Conservation (phyloP, 2,329 filamentous ascomycete genomes). For the Periconia sp. region DNA sequence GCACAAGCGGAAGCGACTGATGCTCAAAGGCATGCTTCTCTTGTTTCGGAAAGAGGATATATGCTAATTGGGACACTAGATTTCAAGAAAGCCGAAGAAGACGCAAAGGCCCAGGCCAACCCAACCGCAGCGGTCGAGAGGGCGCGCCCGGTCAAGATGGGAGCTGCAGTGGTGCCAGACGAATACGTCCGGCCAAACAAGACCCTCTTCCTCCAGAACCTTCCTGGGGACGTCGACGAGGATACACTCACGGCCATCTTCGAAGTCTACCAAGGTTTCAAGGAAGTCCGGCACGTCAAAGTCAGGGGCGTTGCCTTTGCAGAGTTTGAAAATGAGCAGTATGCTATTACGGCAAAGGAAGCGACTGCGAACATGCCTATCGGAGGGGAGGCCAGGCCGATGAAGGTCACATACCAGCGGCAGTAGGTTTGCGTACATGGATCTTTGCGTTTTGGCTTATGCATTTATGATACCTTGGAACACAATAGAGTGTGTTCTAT, state of each 20-base stretch:
- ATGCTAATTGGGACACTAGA: too few species aligned
- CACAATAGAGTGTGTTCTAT: conserved; percentile 5
- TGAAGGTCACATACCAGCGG: conserved; percentile 96
- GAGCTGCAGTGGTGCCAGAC: conserved; percentile 84
- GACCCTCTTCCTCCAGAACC: conserved; percentile 90
- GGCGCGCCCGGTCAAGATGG: conserved; percentile 69
- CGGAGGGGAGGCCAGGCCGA: conserved; percentile 73
- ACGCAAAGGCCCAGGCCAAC: conserved; percentile 77
- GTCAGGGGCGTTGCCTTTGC: conserved; percentile 93
- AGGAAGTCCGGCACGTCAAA: conserved; percentile 88
- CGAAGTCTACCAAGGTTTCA: conserved; percentile 89
- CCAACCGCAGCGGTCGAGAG: conserved; percentile 59
- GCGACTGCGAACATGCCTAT: conserved; percentile 85
- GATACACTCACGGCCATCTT: conserved; percentile 83
- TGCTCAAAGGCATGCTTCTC: conserved; percentile 93
- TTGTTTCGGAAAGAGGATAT: too few species aligned
- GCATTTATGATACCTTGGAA: conserved; percentile 32
- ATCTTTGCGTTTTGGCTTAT: conserved; percentile 17
- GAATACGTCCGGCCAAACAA: conserved; percentile 98
- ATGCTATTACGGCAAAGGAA: conserved; percentile 93
- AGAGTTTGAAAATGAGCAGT: conserved; percentile 89
- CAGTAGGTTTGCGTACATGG: conserved; percentile 60
- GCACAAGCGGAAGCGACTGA: conserved; percentile 82
- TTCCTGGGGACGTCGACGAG: conserved; percentile 85
- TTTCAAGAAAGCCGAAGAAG: conserved; percentile 81